Base-by-base conservation (phyloP, 352 stramenopile species). In the Thalassiosira ordinaria region DNA sequence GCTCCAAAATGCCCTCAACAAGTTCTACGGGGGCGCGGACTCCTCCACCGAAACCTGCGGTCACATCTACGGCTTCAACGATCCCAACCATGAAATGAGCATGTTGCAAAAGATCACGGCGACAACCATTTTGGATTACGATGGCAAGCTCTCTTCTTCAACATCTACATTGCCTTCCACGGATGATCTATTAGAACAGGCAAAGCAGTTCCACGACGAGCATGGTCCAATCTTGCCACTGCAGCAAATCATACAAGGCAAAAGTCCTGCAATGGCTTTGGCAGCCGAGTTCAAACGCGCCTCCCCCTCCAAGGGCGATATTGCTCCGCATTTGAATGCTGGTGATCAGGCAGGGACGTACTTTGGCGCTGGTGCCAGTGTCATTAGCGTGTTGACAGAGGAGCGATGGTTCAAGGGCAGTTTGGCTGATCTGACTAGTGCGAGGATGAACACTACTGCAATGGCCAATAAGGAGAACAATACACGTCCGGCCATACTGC, bases 211-310 rank as follows among this genome's bases (percentile, higher is more conserved):
- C 56, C 95, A 98, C 78, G 71, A 68, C 22, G 14, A 75, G 16
- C 89, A 96, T 67, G 96, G 97, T 9, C 80, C 92, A 0, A 90
- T 96, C 16, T 64, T 99, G 24, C 87, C 94, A 83, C 92, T 99
- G 27, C 82, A 97, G 60, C 70, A 92, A 22, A 92, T 96, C 4
- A 96, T 97, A 60, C 82, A 93, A 18, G 46, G 22, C 3, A 66
- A 80, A 61, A 77, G 41, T 64, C 78, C 86, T 14, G 71, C 91
- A 41, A 93, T 99, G 76, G 95, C 96, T 24, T 90, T 99, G 18
- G 97, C 97, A 0, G 97, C 97, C 13, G 97, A 99, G 90, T 99
- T 99, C 89, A 99, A 99, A 89, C 94, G 97, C 26, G 97, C 97
- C 7, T 98, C 93, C 46, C 97, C 97, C 11, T 98, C 93, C 84